These are phyloP conservation scores for Phytophthora macrochlamydospora DNA, from an alignment of 352 stramenopile genomes.

Conservation along the genomic window DNA sequence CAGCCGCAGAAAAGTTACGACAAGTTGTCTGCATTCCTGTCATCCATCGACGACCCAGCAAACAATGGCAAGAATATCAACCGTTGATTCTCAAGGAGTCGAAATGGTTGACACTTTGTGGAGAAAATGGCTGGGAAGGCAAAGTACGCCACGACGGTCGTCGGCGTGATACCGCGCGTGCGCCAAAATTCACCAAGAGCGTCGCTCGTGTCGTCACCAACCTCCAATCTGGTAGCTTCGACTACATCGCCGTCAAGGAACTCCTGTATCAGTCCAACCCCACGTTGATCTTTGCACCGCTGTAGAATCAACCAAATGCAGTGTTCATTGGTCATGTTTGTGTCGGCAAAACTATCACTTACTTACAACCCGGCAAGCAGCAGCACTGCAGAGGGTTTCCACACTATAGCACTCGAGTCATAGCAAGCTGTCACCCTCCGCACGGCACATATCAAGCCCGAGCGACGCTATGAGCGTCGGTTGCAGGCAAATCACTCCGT, in stretches of 20 bases:
- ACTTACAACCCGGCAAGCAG: conserved; percentile 1
- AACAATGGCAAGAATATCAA: conserved; percentile 44
- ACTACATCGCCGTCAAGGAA: conserved; percentile 73
- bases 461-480: conserved; percentile 25
- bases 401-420: conserved; percentile 13
- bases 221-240: conserved; percentile 67
- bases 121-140: conserved; percentile 74
- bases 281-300: conserved; percentile 63
- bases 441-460: conserved; percentile 23
- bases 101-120: conserved; percentile 70
- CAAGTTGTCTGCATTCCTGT: conserved; percentile 65
- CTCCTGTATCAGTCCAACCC: conserved; percentile 72
- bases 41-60: conserved; percentile 53
- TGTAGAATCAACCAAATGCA: conserved; percentile 20
- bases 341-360: conserved; percentile 9
- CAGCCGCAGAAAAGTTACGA: conserved; percentile 70
- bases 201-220: conserved; percentile 60
- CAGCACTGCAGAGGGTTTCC: conserved; percentile 21
- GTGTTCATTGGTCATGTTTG: conserved; percentile 1
- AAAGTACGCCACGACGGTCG: conserved; percentile 60
- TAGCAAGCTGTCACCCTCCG: conserved; percentile 13
- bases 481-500: conserved; percentile 20
- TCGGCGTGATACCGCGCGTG: conserved; percentile 40
- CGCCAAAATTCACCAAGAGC: conserved; percentile 66
- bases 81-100: conserved; percentile 64